A percentile compares a stretch with the other conserved stretches of the same genome.
phyloP scores from a whole-genome alignment of 257 asterid species.

The Fraxinus anomala region DNA sequence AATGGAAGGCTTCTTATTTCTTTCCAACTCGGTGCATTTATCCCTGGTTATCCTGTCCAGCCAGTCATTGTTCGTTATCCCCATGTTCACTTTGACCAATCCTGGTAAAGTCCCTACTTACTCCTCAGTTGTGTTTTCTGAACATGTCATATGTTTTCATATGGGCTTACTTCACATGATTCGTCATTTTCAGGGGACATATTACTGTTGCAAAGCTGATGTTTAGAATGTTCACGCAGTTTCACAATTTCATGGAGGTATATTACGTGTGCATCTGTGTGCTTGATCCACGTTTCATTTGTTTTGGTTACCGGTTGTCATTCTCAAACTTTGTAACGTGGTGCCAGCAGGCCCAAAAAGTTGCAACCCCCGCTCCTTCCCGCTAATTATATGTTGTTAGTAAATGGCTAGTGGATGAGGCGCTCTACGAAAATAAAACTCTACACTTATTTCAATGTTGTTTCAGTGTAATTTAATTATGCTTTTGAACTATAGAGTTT shows the following conservation, averaged over 20 bases:
- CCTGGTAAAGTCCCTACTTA: conserved; percentile 60
- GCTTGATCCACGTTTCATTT: background rate
- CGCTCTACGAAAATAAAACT: background rate
- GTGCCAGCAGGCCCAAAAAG: background rate
- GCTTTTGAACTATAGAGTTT: conserved; percentile 1
- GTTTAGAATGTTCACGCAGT: conserved; percentile 97
- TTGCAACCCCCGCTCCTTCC: background rate
- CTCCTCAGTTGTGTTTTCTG: conserved; percentile 8
- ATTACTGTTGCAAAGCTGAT: conserved; percentile 65
- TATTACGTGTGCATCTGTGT: background rate
- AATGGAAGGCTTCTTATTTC: conserved; percentile 89
- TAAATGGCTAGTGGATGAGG: conserved; percentile 5
- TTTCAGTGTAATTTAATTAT: conserved; percentile 1
- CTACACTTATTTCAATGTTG: background rate
- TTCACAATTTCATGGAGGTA: conserved; percentile 99
- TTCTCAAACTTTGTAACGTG: no score
- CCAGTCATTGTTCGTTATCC: conserved; percentile 91
- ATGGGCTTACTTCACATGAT: conserved; percentile 9
- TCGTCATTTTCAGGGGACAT: conserved; percentile 64
- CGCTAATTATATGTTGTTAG: conserved; percentile 1
- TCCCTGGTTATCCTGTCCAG: conserved; percentile 92
- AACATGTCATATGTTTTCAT: conserved; percentile 2
- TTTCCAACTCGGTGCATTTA: conserved; percentile 96
- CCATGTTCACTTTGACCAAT: conserved; percentile 93
- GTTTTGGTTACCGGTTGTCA: background rate